Evolutionary conservation across 2,329 filamentous ascomycete species (phyloP).

Genomic region (Penicillium oxalicum): DNA sequence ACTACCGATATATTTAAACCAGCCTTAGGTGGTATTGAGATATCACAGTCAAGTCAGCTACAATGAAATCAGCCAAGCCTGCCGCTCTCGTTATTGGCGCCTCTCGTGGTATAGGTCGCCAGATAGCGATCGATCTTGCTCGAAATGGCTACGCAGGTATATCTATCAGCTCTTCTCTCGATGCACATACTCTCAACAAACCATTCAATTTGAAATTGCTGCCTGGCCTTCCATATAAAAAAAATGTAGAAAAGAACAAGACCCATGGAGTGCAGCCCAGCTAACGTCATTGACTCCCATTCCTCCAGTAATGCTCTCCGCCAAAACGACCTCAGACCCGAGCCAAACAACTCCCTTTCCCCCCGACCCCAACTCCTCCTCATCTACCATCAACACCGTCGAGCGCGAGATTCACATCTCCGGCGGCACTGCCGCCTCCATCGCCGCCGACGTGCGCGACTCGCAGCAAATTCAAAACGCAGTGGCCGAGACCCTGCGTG

Average conservation of each 20-base stretch:
- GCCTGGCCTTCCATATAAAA: too few relatives aligned
- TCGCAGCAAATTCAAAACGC: constrained; percentile 56
- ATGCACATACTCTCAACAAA: constrained; percentile 2
- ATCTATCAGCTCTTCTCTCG: constrained; percentile 1
- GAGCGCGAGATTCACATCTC: constrained; percentile 63
- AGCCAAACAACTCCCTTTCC: constrained; percentile 55
- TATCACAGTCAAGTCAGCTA: neutral
- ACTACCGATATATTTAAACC: too few relatives aligned
- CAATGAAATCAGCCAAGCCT: constrained; percentile 18
- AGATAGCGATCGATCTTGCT: constrained; percentile 72
- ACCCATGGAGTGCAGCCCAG: too few relatives aligned
- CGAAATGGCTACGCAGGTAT: constrained; percentile 64
- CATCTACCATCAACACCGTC: constrained; percentile 76
- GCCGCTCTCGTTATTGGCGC: constrained; percentile 70
- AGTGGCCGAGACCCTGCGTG: constrained; percentile 53
- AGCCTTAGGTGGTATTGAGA: too few relatives aligned
- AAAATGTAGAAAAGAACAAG: too few relatives aligned
- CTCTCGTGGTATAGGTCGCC: constrained; percentile 73
- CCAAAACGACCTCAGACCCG: constrained; percentile 66
- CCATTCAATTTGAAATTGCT: neutral
- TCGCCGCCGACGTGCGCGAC: constrained; percentile 65
- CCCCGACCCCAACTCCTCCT: constrained; percentile 66
- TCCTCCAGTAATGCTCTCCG: constrained; percentile 60
- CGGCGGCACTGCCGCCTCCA: constrained; percentile 58
- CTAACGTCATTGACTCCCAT: too few relatives aligned